A percentile compares a stretch with the other conserved stretches of the same genome.
Conservation (phyloP, 441 rosid genomes). For the Pelargonium fulgidum region DNA sequence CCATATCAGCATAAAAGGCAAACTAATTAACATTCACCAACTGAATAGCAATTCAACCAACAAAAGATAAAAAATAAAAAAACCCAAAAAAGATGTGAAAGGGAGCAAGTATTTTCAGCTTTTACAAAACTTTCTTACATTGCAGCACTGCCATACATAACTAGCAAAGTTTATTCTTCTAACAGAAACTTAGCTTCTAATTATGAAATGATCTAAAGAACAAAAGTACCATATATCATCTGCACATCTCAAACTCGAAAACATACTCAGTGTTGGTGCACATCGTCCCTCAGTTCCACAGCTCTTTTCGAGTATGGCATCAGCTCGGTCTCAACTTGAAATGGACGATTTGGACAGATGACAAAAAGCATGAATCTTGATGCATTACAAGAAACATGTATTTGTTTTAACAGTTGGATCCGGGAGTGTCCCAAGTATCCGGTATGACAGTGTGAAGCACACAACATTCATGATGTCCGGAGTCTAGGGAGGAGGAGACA, state of each 20-base stretch:
- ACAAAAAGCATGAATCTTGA: no score
- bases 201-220: not conserved
- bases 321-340: not conserved
- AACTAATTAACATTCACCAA: no score
- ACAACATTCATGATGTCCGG: constrained; percentile 32
- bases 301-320: not conserved
- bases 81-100: no score
- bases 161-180: not conserved
- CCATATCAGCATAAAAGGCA: no score
- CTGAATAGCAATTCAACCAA: no score
- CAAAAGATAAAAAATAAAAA: no score
- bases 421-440: constrained; percentile 51
- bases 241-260: not conserved
- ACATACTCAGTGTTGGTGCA: not conserved
- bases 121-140: no score
- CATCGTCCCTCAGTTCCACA: not conserved
- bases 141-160: not conserved
- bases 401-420: constrained; percentile 32
- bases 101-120: no score
- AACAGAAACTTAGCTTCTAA: not conserved
- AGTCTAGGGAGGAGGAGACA: constrained; percentile 22
- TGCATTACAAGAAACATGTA: no score
- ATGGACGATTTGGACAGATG: no score
- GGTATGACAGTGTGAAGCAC: constrained; percentile 43
- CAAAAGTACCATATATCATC: not conserved